Conservation (phyloP, 2,329 filamentous ascomycete genomes). For the Hymenoscyphus infarciens region DNA sequence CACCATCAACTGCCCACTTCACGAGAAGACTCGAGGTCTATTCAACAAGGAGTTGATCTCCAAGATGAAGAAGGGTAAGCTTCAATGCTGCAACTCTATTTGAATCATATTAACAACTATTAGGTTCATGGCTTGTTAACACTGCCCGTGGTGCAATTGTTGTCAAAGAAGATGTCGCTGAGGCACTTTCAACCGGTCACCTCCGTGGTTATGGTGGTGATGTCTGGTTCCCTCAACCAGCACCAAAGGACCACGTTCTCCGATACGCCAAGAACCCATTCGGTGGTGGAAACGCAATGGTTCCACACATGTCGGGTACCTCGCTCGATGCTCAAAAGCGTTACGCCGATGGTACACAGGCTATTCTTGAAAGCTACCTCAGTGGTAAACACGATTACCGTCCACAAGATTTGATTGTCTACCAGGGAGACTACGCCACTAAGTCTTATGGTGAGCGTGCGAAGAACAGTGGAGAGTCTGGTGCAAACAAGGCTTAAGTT, state of each 20-base stretch:
- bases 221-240: slow-evolving; percentile 92
- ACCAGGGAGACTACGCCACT: slow-evolving; percentile 88
- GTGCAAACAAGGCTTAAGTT: slow-evolving; percentile 23
- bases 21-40: slow-evolving; percentile 93
- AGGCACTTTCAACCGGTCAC: slow-evolving; percentile 86
- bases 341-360: slow-evolving; percentile 84
- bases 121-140: slow-evolving; percentile 94
- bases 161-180: slow-evolving; percentile 98
- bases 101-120: slow-evolving; percentile 34
- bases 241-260: slow-evolving; percentile 87
- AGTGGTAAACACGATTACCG: slow-evolving; percentile 83
- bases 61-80: slow-evolving; percentile 98
- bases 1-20: slow-evolving; percentile 98
- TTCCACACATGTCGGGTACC: slow-evolving; percentile 97
- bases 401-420: slow-evolving; percentile 85
- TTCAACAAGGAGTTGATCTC: slow-evolving; percentile 98
- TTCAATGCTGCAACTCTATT: slow-evolving; percentile 64
- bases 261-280: slow-evolving; percentile 91
- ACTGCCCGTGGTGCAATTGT: slow-evolving; percentile 98
- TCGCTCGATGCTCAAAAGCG: slow-evolving; percentile 97
- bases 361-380: slow-evolving; percentile 89
- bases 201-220: slow-evolving; percentile 85
- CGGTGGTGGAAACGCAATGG: slow-evolving; percentile 97
- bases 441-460: slow-evolving; percentile 49
- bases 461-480: slow-evolving; percentile 20